Conservation (phyloP, 2,329 filamentous ascomycete species). For the Fusarium neocosmosporiellum region DNA sequence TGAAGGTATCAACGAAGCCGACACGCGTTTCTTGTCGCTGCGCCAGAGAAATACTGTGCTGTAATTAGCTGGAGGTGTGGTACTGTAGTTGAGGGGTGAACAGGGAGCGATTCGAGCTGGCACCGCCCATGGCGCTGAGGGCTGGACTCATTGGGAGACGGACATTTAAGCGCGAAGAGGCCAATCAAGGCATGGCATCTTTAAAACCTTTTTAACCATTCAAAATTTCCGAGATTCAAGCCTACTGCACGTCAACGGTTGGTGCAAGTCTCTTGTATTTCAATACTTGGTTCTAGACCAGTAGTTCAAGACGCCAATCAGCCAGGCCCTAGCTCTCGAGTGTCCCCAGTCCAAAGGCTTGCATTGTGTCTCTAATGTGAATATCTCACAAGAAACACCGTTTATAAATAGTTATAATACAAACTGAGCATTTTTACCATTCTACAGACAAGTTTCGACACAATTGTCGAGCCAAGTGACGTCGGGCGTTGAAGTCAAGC, state of each 20-base stretch:
- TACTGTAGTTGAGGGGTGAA: not conserved
- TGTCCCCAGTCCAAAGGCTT: not conserved
- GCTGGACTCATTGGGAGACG: not conserved
- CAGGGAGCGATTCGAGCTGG: not conserved
- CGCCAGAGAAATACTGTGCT: not conserved
- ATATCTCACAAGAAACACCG: not conserved
- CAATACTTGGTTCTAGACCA: not conserved
- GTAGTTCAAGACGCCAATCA: not conserved
- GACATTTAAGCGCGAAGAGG: not conserved
- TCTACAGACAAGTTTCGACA: not conserved
- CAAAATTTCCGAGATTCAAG: not conserved
- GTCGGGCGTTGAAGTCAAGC: constrained; percentile 44
- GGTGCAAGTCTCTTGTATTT: not conserved
- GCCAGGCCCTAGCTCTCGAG: not conserved
- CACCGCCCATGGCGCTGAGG: not conserved
- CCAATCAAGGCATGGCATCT: not conserved
- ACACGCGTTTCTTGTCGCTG: not conserved
- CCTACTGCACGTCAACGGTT: not conserved
- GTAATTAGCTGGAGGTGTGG: not conserved
- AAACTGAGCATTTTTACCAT: not conserved
- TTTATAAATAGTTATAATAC: not conserved
- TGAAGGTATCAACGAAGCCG: not conserved
- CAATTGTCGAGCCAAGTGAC: not conserved
- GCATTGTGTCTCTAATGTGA: not conserved
- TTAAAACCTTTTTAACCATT: not conserved